A percentile compares a stretch with the other conserved stretches of the same genome.
phyloP scores from a whole-genome alignment of 2,329 filamentous ascomycete species.

The Amesomyces nigricolor region DNA sequence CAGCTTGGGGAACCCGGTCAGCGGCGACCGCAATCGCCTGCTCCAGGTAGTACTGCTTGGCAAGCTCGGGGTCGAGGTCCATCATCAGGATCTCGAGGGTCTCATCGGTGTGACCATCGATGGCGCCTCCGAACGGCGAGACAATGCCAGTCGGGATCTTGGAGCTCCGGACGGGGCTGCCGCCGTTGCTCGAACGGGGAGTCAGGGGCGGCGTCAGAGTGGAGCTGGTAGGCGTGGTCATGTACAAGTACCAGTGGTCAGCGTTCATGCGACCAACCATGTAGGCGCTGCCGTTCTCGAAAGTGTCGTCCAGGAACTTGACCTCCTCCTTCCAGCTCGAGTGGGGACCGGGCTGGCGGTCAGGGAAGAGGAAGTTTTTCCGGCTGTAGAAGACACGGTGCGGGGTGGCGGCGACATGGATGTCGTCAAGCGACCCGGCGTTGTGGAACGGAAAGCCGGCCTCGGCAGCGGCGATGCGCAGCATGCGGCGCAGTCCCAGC shows the following conservation, averaged over 20 bases:
- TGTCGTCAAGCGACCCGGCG: slow-evolving; percentile 58
- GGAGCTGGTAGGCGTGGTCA: slow-evolving; percentile 73
- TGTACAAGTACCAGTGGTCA: slow-evolving; percentile 98
- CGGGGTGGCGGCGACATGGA: slow-evolving; percentile 73
- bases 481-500: slow-evolving; percentile 78
- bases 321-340: slow-evolving; percentile 98
- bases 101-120: slow-evolving; percentile 59
- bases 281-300: slow-evolving; percentile 89
- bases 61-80: slow-evolving; percentile 61
- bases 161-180: slow-evolving; percentile 41
- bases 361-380: slow-evolving; percentile 96
- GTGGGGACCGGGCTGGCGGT: slow-evolving; percentile 89
- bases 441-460: slow-evolving; percentile 85
- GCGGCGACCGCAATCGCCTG: slow-evolving; percentile 85
- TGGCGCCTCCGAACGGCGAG: slow-evolving; percentile 36
- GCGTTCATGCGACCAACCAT: slow-evolving; percentile 99
- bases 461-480: slow-evolving; percentile 82
- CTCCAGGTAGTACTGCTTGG: slow-evolving; percentile 64
- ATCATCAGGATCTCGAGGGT: slow-evolving; percentile 71
- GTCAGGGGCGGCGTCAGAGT: slow-evolving; percentile 77
- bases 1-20: slow-evolving; percentile 65
- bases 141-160: slow-evolving; percentile 49
- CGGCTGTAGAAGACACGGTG: slow-evolving; percentile 98
- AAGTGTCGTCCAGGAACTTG: slow-evolving; percentile 84
- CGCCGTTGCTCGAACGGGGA: slow-evolving; percentile 44